These are phyloP conservation scores for Hamamelis virginiana DNA, from an alignment of 164 flowering plant species.

Conservation along the genomic window DNA sequence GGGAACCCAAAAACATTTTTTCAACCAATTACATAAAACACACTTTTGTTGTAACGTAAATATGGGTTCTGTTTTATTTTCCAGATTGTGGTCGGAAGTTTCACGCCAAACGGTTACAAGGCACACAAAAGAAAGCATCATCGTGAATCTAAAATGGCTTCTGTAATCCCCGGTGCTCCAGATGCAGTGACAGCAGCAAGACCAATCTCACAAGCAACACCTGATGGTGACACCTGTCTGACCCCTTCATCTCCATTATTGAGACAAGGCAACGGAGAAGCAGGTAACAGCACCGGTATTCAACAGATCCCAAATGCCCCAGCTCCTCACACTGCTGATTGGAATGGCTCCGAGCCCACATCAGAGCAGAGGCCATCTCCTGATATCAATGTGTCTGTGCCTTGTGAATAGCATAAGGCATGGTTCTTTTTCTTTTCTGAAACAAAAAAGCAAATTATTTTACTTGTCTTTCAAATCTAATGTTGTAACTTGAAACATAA, in stretches of 20 bases:
- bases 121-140: conserved; percentile 42
- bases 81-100: conserved; percentile 79
- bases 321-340: conserved; percentile 28
- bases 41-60: background rate
- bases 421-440: background rate
- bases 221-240: conserved; percentile 27
- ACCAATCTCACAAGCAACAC: conserved; percentile 53
- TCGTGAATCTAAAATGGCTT: conserved; percentile 26
- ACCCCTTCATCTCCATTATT: conserved; percentile 32
- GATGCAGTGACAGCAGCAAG: conserved; percentile 41
- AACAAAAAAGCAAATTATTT: too few relatives aligned
- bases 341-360: conserved; percentile 34
- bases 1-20: too few relatives aligned
- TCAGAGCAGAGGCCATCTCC: conserved; percentile 50
- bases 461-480: too few relatives aligned
- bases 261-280: conserved; percentile 39
- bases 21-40: too few relatives aligned
- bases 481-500: too few relatives aligned
- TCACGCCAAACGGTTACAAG: conserved; percentile 51
- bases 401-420: conserved; percentile 31
- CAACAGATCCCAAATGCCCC: conserved; percentile 24
- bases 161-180: conserved; percentile 22
- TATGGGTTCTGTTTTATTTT: conserved; percentile 5
- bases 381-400: conserved; percentile 55
- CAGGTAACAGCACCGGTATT: conserved; percentile 26